phyloP scores from a whole-genome alignment of 1,139 yeast species.

The Saccharomyces hybrid region DNA sequence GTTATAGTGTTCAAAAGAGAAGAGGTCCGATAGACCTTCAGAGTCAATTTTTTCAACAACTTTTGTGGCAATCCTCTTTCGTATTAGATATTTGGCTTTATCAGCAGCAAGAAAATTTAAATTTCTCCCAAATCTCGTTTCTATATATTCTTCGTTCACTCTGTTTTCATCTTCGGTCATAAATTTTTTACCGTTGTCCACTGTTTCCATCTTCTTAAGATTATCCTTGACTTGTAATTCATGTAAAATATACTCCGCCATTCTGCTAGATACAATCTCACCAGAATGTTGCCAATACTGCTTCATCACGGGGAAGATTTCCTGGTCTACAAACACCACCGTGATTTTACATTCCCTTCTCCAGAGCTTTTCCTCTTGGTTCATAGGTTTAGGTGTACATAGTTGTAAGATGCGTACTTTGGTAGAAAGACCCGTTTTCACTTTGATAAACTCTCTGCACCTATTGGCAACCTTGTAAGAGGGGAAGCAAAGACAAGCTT shows the following conservation, averaged over 20 bases:
- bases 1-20: background rate
- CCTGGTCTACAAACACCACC: slow-evolving; percentile 57
- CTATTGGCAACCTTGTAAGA: slow-evolving; percentile 72
- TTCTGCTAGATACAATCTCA: slow-evolving; percentile 83
- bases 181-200: background rate
- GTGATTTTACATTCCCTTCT: slow-evolving; percentile 62
- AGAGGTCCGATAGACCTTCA: background rate
- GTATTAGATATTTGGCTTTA: slow-evolving; percentile 67
- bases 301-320: slow-evolving; percentile 53
- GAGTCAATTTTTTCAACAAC: slow-evolving; percentile 36
- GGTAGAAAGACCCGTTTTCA: slow-evolving; percentile 10
- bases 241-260: slow-evolving; percentile 74
- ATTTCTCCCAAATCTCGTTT: slow-evolving; percentile 85
- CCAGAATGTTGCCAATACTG: slow-evolving; percentile 96
- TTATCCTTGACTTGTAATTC: slow-evolving; percentile 42
- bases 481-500: slow-evolving; percentile 59
- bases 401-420: slow-evolving; percentile 68
- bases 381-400: slow-evolving; percentile 61
- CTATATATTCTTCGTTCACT: slow-evolving; percentile 33
- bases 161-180: background rate
- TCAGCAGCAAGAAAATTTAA: slow-evolving; percentile 67
- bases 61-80: slow-evolving; percentile 67
- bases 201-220: background rate
- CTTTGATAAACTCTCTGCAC: slow-evolving; percentile 67
- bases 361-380: slow-evolving; percentile 49